These are phyloP conservation scores for Citrus trifoliata DNA, from an alignment of 345 rosid genomes.

Conservation along the genomic window DNA sequence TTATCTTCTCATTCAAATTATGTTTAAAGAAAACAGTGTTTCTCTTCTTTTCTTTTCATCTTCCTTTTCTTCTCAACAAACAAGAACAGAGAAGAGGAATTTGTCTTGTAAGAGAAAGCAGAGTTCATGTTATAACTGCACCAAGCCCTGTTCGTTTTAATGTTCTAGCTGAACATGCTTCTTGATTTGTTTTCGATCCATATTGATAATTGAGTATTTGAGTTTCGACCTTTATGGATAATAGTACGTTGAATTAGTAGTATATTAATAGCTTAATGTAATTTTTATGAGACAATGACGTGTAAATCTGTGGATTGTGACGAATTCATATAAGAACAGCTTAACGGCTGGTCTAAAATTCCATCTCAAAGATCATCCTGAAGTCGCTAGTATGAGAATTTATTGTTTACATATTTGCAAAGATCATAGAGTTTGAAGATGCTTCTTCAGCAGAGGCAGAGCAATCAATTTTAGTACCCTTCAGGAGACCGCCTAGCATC, in stretches of 20 bases:
- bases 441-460: neutral
- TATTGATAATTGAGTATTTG: too few relatives aligned
- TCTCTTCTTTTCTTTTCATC: neutral
- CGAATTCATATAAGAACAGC: neutral
- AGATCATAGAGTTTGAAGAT: neutral
- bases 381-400: neutral
- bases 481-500: conserved; percentile 50
- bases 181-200: neutral
- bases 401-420: neutral
- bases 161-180: neutral
- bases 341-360: neutral
- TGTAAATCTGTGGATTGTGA: neutral
- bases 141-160: neutral
- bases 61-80: neutral
- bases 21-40: neutral
- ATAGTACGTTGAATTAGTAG: neutral
- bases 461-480: neutral
- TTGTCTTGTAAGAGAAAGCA: too few relatives aligned
- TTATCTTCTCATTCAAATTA: neutral
- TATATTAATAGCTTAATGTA: neutral
- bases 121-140: too few relatives aligned
- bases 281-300: neutral
- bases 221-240: neutral
- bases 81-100: neutral
- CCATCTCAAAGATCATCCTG: neutral